Percentiles rank a stretch among this genome's conserved stretches.
Conservation (phyloP, 805 yeast genomes). For the Cyberlindnera sargentensis region DNA sequence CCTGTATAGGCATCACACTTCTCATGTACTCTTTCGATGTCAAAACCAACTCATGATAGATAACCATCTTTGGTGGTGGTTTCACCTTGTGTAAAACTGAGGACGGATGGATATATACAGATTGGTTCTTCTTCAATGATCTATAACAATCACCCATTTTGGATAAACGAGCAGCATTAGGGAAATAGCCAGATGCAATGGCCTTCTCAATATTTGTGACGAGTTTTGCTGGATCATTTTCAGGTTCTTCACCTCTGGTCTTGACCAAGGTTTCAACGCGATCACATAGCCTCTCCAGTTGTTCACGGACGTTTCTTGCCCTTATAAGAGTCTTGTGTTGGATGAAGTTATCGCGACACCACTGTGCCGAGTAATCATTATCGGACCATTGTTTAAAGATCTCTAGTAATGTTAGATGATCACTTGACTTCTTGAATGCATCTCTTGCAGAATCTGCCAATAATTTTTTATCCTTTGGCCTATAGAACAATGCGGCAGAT, state of each 20-base stretch:
- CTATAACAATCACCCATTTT: slow-evolving; percentile 69
- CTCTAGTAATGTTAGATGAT: slow-evolving; percentile 69
- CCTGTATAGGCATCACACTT: slow-evolving; percentile 66
- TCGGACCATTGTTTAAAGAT: slow-evolving; percentile 74
- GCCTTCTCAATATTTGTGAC: slow-evolving; percentile 78
- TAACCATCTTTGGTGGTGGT: slow-evolving; percentile 67
- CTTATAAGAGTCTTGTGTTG: slow-evolving; percentile 69
- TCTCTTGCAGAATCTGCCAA: slow-evolving; percentile 60
- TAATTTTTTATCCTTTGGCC: slow-evolving; percentile 61
- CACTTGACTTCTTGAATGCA: slow-evolving; percentile 51
- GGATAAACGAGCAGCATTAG: slow-evolving; percentile 88
- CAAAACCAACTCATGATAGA: slow-evolving; percentile 77
- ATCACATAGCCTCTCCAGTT: slow-evolving; percentile 54
- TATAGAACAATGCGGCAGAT: slow-evolving; percentile 57
- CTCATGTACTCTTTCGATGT: slow-evolving; percentile 89
- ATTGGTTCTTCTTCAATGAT: slow-evolving; percentile 57
- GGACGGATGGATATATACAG: slow-evolving; percentile 83
- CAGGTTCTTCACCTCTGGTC: slow-evolving; percentile 26
- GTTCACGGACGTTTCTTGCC: slow-evolving; percentile 65
- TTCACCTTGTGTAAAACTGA: slow-evolving; percentile 56
- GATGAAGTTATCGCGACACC: slow-evolving; percentile 83
- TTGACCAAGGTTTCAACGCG: slow-evolving; percentile 39
- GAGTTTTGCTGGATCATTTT: slow-evolving; percentile 36
- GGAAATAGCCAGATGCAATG: slow-evolving; percentile 83
- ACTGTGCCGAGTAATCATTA: slow-evolving; percentile 56